Percentiles rank a stretch among this genome's conserved stretches.
phyloP scores from a whole-genome alignment of 2,329 filamentous ascomycete species.

The Pseudodiploospora longispora region DNA sequence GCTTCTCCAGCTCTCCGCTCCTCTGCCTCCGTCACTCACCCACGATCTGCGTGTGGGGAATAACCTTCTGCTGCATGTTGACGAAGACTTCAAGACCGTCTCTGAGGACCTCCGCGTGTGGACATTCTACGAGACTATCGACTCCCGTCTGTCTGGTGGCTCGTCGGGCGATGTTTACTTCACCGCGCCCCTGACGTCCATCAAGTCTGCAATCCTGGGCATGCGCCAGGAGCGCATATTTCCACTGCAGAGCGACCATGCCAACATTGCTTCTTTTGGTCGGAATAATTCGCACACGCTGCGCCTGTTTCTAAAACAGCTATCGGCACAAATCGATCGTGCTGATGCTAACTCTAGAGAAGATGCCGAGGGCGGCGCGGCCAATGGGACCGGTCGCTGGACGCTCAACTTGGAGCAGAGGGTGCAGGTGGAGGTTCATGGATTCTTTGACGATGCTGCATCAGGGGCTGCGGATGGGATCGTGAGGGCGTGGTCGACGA shows the following conservation, averaged over 20 bases:
- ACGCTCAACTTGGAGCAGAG: conserved; percentile 42
- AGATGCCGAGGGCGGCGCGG: conserved; percentile 6
- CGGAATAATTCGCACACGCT: conserved; percentile 40
- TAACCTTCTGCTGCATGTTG: conserved; percentile 37
- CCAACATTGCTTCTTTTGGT: conserved; percentile 47
- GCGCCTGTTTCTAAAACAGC: conserved; percentile 29
- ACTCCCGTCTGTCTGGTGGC: conserved; percentile 45
- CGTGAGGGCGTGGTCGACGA: conserved; percentile 43
- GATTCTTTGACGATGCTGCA: conserved; percentile 43
- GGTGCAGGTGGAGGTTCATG: conserved; percentile 47
- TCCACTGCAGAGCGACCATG: conserved; percentile 46
- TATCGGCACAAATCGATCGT: conserved; percentile 23
- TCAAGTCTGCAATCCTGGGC: conserved; percentile 45
- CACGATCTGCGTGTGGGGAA: conserved; percentile 44
- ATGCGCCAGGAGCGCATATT: conserved; percentile 44
- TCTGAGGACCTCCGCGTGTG: conserved; percentile 52
- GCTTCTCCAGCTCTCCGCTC: conserved; percentile 41
- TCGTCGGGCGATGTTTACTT: conserved; percentile 43
- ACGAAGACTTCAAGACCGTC: conserved; percentile 48
- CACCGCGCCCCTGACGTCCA: conserved; percentile 50
- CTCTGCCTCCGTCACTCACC: conserved; percentile 42
- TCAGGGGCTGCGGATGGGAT: conserved; percentile 14
- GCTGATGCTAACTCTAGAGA: conserved; percentile 24
- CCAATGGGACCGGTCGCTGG: conserved; percentile 25
- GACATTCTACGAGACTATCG: conserved; percentile 56